Base-by-base conservation (phyloP, 2,329 filamentous ascomycete genomes). In the Alternaria sp. region DNA sequence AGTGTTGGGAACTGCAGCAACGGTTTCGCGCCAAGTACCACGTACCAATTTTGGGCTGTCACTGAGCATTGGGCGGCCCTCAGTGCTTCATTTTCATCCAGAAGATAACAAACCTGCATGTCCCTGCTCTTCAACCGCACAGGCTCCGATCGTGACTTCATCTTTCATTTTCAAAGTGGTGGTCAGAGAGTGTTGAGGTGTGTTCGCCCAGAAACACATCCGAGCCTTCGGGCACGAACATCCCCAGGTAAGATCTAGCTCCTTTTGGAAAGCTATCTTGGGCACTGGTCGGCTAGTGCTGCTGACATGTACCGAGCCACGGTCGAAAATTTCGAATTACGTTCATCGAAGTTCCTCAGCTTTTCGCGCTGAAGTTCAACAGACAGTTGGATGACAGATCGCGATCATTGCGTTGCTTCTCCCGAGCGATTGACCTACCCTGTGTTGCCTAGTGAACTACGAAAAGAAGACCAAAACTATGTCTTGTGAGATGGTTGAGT, bases 301-400 rank as follows among this genome's bases (percentile, higher is more conserved):
- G 32, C 8, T 54, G 42, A 41, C 49, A 47, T 54, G 55, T 26
- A 44, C 55, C 34, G 55, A 58, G 46, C 55, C 20, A 54, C 42
- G 41, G 51, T 58, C 26, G 42, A 16, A 54, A 52, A 48, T 48
- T 36, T 49, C 30, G 32, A 38, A 36, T 26, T 24, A 16, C 30
- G 32, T 34, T 49, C 32, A 36, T 49, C 46, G 7, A 36, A 38
- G 14, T 24, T 36, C 20, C 22, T 49, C 30, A 38, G 14, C 46
- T 18, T 49, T 32, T 34, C 20, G 46, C 22, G 14, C 46, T 32
- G 30, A 24, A 12, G 36, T 24, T 24, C 46, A 48, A 48, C 30
- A 36, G 22, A 22, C 46, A 34, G 18, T n/a, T 34, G 8, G 46
- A 36, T 48, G 30, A 20, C 34, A 16, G 14, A 24, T 48, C 16